A percentile compares a stretch with the other conserved stretches of the same genome.
These are phyloP conservation scores for Aspergillus fischeri DNA, from an alignment of 2,329 filamentous ascomycete genomes.

Conservation along the genomic window DNA sequence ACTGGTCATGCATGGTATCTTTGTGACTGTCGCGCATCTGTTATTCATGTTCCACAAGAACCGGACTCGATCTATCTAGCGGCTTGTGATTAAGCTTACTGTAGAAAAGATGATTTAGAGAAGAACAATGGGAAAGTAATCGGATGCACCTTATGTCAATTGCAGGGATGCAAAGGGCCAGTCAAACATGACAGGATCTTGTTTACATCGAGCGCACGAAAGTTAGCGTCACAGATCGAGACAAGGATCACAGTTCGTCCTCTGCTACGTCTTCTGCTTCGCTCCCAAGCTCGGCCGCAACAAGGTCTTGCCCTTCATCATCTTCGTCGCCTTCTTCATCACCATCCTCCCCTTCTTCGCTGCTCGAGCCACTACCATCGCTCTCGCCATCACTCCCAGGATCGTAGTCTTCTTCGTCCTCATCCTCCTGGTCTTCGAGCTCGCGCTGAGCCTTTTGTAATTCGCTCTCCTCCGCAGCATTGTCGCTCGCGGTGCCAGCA, in stretches of 20 bases:
- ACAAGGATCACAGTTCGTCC: slow-evolving; percentile 20
- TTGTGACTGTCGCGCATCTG: background rate
- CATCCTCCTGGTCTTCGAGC: slow-evolving; percentile 46
- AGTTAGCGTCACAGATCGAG: background rate
- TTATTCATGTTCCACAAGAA: background rate
- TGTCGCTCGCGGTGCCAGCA: slow-evolving; percentile 18
- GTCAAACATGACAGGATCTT: background rate
- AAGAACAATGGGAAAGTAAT: background rate
- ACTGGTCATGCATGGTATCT: background rate
- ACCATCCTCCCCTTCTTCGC: slow-evolving; percentile 38
- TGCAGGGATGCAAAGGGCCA: background rate
- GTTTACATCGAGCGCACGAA: background rate
- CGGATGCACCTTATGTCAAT: background rate
- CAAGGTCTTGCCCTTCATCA: slow-evolving; percentile 32
- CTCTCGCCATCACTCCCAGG: slow-evolving; percentile 47
- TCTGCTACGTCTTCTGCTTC: slow-evolving; percentile 40
- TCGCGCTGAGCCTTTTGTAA: slow-evolving; percentile 56
- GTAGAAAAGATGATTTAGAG: background rate
- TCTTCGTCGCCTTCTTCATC: slow-evolving; percentile 24
- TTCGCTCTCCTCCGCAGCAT: slow-evolving; percentile 54
- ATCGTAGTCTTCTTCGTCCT: slow-evolving; percentile 50
- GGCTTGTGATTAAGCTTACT: background rate
- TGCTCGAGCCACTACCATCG: slow-evolving; percentile 44
- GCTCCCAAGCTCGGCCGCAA: slow-evolving; percentile 42
- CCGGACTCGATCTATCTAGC: background rate